phyloP scores from a whole-genome alignment of 306 rosid species.

The Prunus mira region DNA sequence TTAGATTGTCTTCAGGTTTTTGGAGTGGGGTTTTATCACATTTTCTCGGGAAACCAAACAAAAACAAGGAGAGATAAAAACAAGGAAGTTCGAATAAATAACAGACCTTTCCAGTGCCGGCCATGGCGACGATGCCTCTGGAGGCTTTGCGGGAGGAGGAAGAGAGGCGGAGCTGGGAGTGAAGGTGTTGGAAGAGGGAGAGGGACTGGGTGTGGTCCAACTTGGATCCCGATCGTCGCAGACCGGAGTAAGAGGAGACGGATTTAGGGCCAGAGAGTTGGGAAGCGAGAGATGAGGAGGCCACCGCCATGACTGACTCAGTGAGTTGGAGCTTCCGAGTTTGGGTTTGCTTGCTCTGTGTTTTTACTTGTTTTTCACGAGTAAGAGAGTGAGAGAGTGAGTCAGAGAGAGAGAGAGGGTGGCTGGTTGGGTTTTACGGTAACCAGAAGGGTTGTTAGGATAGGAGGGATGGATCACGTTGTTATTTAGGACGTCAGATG shows the following conservation, averaged over 20 bases:
- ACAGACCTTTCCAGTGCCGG: slow-evolving; percentile 81
- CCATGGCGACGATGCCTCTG: slow-evolving; percentile 75
- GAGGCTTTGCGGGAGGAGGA: slow-evolving; percentile 56
- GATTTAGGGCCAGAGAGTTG: slow-evolving; percentile 53
- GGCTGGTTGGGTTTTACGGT: slow-evolving; percentile 16
- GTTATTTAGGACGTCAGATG: neutral
- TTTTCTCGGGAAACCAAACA: neutral
- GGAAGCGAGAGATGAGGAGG: slow-evolving; percentile 78
- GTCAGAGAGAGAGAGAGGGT: neutral
- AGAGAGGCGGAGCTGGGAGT: slow-evolving; percentile 61
- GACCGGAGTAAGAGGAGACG: slow-evolving; percentile 40
- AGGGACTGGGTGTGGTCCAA: slow-evolving; percentile 43
- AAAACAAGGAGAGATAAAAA: neutral
- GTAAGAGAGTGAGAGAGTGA: neutral
- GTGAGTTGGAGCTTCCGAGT: slow-evolving; percentile 1
- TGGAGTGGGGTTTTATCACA: neutral
- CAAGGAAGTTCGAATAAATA: neutral
- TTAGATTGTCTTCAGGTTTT: neutral
- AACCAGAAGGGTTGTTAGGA: slow-evolving; percentile 7
- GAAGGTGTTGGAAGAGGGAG: slow-evolving; percentile 42
- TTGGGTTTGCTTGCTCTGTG: neutral
- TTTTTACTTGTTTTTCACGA: neutral
- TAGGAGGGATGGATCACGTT: slow-evolving; percentile 16
- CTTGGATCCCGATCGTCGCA: slow-evolving; percentile 56
- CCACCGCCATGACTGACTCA: slow-evolving; percentile 54